phyloP scores from a whole-genome alignment of 768 basidiomycete species.

The Serendipita sp. region DNA sequence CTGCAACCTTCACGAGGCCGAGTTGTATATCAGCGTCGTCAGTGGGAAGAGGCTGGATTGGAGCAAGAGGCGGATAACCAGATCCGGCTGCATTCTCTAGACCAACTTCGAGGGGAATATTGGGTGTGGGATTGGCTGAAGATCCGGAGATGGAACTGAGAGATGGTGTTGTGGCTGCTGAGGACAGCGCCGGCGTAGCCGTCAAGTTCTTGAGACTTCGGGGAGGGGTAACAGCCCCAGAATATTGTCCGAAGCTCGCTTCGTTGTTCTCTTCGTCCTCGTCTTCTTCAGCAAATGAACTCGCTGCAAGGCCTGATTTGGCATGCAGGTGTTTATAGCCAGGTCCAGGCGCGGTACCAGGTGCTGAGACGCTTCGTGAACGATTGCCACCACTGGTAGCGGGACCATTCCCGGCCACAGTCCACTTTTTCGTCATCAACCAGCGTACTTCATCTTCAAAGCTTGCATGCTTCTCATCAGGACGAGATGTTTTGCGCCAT shows the following conservation, averaged over 20 bases:
- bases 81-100: conserved; percentile 21
- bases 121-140: conserved; percentile 7
- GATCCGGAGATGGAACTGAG: not conserved
- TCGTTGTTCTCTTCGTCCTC: conserved; percentile 47
- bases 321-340: conserved; percentile 31
- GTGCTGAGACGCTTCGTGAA: not conserved
- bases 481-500: conserved; percentile 38
- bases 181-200: conserved; percentile 3
- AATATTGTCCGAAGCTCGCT: not conserved
- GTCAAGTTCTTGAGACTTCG: conserved; percentile 1
- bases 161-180: conserved; percentile 14
- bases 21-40: conserved; percentile 55
- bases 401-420: conserved; percentile 36
- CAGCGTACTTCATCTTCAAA: conserved; percentile 71
- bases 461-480: conserved; percentile 26
- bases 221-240: not conserved
- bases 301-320: conserved; percentile 34
- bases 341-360: not conserved
- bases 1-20: conserved; percentile 67
- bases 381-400: conserved; percentile 2
- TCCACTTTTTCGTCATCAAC: conserved; percentile 59
- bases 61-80: conserved; percentile 39
- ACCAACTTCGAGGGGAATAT: conserved; percentile 14
- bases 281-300: conserved; percentile 52
- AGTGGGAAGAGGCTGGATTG: conserved; percentile 55